phyloP scores from a whole-genome alignment of 805 yeast genomes.

The Candida palmyrensis region DNA sequence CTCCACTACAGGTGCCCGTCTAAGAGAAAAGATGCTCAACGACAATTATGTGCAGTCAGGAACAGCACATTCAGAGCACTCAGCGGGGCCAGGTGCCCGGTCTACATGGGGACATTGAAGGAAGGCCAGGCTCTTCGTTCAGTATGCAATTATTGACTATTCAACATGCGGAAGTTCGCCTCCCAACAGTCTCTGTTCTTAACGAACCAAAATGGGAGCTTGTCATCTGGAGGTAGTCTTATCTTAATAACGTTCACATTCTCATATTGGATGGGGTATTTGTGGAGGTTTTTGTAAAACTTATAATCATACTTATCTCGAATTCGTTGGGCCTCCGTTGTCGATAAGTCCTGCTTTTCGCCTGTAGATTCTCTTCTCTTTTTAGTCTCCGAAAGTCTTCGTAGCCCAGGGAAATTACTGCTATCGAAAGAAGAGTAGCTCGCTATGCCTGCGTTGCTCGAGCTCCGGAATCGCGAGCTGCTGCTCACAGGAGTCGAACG shows the following conservation, averaged over 20 bases:
- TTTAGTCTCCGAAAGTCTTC: conserved; percentile 2
- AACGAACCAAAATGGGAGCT: conserved; percentile 74
- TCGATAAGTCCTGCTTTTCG: conserved; percentile 6
- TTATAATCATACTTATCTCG: conserved; percentile 23
- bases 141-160: not conserved
- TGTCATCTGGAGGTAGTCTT: conserved; percentile 55
- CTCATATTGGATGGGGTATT: conserved; percentile 24
- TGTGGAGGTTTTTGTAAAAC: conserved; percentile 39
- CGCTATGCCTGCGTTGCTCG: conserved; percentile 20
- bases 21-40: conserved; percentile 25
- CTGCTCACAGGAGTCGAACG: conserved; percentile 9
- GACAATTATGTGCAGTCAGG: conserved; percentile 5
- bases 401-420: conserved; percentile 5
- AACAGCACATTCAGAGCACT: too few species aligned
- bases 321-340: conserved; percentile 8
- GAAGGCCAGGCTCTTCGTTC: not conserved
- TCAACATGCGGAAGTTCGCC: conserved; percentile 18
- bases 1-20: conserved; percentile 21
- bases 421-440: conserved; percentile 11
- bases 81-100: too few species aligned
- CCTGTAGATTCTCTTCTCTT: conserved; percentile 6
- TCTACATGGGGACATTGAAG: too few species aligned
- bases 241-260: conserved; percentile 38
- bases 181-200: conserved; percentile 67
- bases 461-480: conserved; percentile 11